Evolutionary conservation across 495 filamentous ascomycete species (phyloP).

Genomic region (Mycothermus thermophilus): DNA sequence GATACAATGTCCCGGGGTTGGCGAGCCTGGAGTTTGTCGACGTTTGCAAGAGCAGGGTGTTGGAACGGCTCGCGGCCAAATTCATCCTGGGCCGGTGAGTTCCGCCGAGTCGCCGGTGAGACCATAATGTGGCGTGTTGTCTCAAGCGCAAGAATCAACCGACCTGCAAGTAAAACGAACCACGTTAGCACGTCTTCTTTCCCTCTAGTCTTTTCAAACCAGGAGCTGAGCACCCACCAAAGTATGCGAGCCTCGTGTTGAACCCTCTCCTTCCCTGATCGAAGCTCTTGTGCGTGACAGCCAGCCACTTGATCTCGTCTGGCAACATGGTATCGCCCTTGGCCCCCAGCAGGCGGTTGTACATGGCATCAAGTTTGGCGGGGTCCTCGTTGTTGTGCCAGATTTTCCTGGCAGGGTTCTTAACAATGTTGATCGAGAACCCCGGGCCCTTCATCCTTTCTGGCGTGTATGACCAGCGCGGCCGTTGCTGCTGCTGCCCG

Average conservation of each 20-base stretch:
- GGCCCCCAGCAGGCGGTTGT: constrained; percentile 54
- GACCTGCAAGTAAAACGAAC: constrained; percentile 38
- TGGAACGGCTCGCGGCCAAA: constrained; percentile 51
- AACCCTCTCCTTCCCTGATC: constrained; percentile 87
- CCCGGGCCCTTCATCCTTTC: constrained; percentile 58
- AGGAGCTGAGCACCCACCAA: constrained; percentile 44
- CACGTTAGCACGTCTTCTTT: constrained; percentile 10
- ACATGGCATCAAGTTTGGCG: constrained; percentile 55
- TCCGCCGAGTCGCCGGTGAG: constrained; percentile 14
- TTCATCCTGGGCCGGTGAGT: constrained; percentile 21
- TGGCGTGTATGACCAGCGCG: constrained; percentile 76
- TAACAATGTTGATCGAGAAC: constrained; percentile 40
- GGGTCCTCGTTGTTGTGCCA: constrained; percentile 67
- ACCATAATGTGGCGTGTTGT: constrained; percentile 55
- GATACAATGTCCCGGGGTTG: constrained; percentile 43
- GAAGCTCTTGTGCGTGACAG: constrained; percentile 96
- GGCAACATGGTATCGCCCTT: constrained; percentile 58
- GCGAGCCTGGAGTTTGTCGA: constrained; percentile 49
- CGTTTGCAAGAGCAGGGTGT: constrained; percentile 56
- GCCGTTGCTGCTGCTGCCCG: constrained; percentile 18
- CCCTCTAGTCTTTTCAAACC: constrained; percentile 41
- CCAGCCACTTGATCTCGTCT: constrained; percentile 92
- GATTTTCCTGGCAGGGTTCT: constrained; percentile 28
- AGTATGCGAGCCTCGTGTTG: constrained; percentile 82
- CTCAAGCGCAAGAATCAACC: constrained; percentile 68